phyloP scores from a whole-genome alignment of 164 flowering plant species.

The Macadamia tetraphylla region DNA sequence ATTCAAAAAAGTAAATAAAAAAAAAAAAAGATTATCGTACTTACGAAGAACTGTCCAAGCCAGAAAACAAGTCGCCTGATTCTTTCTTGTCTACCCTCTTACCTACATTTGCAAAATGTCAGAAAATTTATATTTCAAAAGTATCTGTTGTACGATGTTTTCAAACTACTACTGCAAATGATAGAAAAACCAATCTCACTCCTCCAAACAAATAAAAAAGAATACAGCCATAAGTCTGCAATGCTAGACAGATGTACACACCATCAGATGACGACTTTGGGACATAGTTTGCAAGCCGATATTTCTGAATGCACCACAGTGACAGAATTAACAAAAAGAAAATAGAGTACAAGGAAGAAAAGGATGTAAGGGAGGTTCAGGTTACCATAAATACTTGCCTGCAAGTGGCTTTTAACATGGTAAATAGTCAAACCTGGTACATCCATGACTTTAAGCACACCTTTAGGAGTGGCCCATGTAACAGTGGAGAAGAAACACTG shows the following conservation, averaged over 20 bases:
- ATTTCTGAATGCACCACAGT: conserved; percentile 58
- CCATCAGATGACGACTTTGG: conserved; percentile 91
- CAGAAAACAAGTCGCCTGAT: conserved; percentile 49
- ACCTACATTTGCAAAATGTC: conserved; percentile 29
- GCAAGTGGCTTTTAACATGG: conserved; percentile 97
- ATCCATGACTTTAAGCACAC: conserved; percentile 96
- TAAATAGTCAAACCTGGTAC: conserved; percentile 89
- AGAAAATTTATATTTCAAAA: background rate
- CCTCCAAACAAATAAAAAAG: conserved; percentile 4
- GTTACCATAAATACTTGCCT: conserved; percentile 37
- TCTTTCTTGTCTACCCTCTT: conserved; percentile 73
- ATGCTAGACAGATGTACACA: conserved; percentile 21
- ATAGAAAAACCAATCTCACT: background rate
- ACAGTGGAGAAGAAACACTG: background rate
- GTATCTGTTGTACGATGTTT: background rate
- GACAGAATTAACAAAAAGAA: conserved; percentile 1
- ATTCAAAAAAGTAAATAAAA: too few species aligned
- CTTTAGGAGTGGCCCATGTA: conserved; percentile 96
- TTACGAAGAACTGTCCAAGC: conserved; percentile 76
- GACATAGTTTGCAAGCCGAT: conserved; percentile 89
- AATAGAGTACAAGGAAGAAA: background rate
- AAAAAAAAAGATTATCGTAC: conserved; percentile 24
- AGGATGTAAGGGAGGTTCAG: background rate
- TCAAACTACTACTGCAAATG: background rate
- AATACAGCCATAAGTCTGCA: background rate